Conservation (phyloP, 139 green algal species). For the Yamagishiella unicocca region DNA sequence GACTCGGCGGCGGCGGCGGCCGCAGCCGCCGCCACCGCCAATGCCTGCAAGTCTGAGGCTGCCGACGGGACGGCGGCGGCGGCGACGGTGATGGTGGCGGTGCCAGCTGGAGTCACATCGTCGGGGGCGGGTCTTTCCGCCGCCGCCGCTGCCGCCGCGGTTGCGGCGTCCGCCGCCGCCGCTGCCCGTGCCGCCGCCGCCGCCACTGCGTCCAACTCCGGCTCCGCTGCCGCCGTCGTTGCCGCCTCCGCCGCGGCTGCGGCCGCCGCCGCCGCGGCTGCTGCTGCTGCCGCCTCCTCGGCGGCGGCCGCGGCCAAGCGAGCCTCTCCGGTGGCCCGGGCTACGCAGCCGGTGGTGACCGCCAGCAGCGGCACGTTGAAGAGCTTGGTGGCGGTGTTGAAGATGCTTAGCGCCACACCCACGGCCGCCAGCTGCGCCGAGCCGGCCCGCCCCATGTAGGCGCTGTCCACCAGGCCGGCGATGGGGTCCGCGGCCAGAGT, state of each 20-base stretch:
- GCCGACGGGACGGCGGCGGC: not conserved
- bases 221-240: not conserved
- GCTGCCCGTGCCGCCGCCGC: not conserved
- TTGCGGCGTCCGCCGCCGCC: not conserved
- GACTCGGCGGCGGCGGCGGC: not conserved
- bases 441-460: conserved; percentile 74
- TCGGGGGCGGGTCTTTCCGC: too few species aligned
- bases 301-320: conserved; percentile 5
- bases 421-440: conserved; percentile 71
- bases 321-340: conserved; percentile 54
- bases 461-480: conserved; percentile 78
- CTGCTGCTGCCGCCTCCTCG: conserved; percentile 24
- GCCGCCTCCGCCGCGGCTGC: not conserved
- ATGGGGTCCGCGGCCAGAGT: conserved; percentile 82
- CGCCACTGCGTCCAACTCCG: not conserved
- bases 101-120: too few species aligned
- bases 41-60: too few species aligned
- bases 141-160: too few species aligned
- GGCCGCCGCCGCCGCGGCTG: conserved; percentile 6
- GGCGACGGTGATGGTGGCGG: not conserved
- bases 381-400: conserved; percentile 81
- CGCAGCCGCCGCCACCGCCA: not conserved
- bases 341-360: conserved; percentile 79
- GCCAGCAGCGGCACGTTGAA: conserved; percentile 83
- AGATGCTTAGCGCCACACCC: conserved; percentile 79